Conservation (phyloP, 768 basidiomycete genomes). For the Suillus subalutaceus region DNA sequence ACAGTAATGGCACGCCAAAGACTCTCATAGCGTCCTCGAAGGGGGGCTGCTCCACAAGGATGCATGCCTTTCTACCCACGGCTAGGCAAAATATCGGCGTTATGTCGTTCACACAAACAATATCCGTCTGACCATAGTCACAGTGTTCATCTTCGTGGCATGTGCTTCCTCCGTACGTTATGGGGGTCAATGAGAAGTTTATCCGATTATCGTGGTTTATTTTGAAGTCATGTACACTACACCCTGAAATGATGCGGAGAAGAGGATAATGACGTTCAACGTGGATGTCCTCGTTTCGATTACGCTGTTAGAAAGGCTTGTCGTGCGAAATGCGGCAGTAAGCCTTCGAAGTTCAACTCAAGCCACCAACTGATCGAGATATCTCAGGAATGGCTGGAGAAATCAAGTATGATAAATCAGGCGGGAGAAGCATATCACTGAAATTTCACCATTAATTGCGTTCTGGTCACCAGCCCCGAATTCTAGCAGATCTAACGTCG, state of each 20-base stretch:
- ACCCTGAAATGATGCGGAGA: not conserved
- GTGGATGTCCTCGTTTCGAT: not conserved
- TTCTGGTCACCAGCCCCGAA: not conserved
- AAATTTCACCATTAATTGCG: not conserved
- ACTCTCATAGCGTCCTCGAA: conserved; percentile 17
- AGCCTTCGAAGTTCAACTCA: not conserved
- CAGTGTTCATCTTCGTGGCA: not conserved
- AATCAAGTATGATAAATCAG: not conserved
- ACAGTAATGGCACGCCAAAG: conserved; percentile 26
- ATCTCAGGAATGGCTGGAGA: not conserved
- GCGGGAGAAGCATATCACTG: not conserved
- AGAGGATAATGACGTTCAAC: not conserved
- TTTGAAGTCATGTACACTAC: not conserved
- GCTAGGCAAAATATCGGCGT: conserved; percentile 10
- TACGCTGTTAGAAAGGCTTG: not conserved
- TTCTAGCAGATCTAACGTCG: not conserved
- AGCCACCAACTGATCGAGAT: not conserved
- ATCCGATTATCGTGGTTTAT: not conserved
- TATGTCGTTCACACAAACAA: not conserved
- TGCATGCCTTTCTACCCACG: conserved; percentile 18
- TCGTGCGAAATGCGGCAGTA: not conserved
- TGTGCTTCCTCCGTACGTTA: not conserved
- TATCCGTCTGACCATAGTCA: conserved; percentile 21
- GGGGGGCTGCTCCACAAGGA: conserved; percentile 6
- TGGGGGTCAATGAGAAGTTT: not conserved